These are phyloP conservation scores for Agroathelia rolfsii DNA, from an alignment of 1,284 basidiomycete species.

Conservation along the genomic window DNA sequence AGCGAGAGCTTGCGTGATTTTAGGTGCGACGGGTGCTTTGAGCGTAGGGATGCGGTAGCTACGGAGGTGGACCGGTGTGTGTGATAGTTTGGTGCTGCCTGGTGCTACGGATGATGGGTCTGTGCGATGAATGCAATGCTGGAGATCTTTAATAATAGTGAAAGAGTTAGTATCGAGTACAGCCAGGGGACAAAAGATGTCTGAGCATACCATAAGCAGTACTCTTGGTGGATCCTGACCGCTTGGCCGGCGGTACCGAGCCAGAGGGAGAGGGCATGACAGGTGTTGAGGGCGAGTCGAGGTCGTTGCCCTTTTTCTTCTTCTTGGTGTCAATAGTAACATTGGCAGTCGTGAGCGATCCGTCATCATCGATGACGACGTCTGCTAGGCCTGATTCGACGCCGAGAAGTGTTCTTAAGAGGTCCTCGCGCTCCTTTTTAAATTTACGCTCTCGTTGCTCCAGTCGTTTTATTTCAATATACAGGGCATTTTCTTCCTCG, in stretches of 20 bases:
- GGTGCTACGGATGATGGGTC: conserved; percentile 43
- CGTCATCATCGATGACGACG: conserved; percentile 53
- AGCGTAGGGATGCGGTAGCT: conserved; percentile 75
- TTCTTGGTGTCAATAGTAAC: conserved; percentile 36
- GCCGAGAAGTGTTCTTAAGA: conserved; percentile 77
- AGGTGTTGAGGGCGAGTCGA: conserved; percentile 49
- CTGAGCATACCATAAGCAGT: conserved; percentile 42
- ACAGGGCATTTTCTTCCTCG: conserved; percentile 92
- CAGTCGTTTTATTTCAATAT: conserved; percentile 87
- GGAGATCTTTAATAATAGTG: conserved; percentile 38
- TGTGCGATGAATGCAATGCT: conserved; percentile 67
- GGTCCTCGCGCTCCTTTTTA: conserved; percentile 82
- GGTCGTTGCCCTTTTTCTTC: conserved; percentile 40
- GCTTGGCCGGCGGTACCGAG: conserved; percentile 37
- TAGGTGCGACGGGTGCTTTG: conserved; percentile 62
- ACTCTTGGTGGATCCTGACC: conserved; percentile 37
- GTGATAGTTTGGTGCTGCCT: conserved; percentile 60
- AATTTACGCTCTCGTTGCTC: conserved; percentile 90
- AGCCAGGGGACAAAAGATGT: conserved; percentile 8
- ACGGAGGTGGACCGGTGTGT: conserved; percentile 70
- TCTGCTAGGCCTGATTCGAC: conserved; percentile 78
- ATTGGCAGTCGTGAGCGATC: conserved; percentile 25
- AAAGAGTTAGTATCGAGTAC: conserved; percentile 6
- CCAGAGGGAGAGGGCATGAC: conserved; percentile 32
- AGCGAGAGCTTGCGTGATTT: conserved; percentile 63